Conservation (phyloP, 176 grass and related monocot genomes). For the Oryza glumipatula region DNA sequence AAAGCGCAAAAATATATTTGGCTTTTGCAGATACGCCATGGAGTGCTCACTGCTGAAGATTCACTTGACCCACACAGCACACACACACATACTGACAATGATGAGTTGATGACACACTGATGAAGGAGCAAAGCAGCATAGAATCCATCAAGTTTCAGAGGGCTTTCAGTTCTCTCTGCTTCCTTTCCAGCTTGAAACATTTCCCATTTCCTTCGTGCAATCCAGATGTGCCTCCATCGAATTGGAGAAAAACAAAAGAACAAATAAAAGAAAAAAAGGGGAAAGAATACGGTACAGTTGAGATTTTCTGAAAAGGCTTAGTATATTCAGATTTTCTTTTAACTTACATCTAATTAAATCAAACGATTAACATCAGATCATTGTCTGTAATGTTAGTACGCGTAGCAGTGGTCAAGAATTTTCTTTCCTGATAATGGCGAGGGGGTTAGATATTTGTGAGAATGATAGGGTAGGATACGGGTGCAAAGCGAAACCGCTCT, state of each 20-base stretch:
- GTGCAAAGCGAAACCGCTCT: neutral
- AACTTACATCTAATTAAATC: too few species aligned
- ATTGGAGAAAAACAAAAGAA: neutral
- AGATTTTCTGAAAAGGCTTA: neutral
- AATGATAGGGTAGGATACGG: neutral
- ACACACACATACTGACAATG: neutral
- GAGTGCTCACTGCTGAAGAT: neutral
- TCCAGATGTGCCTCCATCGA: neutral
- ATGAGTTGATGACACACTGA: neutral
- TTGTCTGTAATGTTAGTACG: too few species aligned
- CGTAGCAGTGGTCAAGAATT: neutral
- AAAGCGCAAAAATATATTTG: neutral
- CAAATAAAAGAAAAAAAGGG: neutral
- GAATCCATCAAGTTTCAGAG: neutral
- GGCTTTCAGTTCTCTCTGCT: neutral
- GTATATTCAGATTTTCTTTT: too few species aligned
- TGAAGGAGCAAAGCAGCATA: neutral
- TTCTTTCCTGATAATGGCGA: neutral
- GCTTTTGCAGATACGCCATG: slow-evolving; percentile 1
- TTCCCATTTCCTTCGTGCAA: neutral
- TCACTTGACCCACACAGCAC: neutral
- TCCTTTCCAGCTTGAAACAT: neutral
- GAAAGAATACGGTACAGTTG: neutral
- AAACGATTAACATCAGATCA: too few species aligned
- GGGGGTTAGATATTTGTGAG: neutral